Evolutionary conservation across 1,284 basidiomycete species (phyloP).

Genomic region (Schizopora paradoxa): DNA sequence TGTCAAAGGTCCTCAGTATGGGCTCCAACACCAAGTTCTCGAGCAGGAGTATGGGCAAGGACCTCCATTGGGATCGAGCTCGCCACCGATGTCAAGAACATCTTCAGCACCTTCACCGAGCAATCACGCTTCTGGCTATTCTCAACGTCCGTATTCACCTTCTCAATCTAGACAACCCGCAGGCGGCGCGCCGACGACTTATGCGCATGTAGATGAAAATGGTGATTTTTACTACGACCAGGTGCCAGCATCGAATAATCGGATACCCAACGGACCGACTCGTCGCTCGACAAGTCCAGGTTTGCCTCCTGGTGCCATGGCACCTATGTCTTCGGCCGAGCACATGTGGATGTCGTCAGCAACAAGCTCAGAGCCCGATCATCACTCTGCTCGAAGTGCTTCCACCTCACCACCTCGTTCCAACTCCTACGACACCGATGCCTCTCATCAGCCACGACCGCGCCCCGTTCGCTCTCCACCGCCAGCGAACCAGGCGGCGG

Average conservation of each 20-base stretch:
- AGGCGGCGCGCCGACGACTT: background rate
- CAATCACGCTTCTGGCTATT: slow-evolving; percentile 9
- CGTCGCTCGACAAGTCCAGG: slow-evolving; percentile 5
- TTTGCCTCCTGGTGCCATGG: slow-evolving; percentile 59
- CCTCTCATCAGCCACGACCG: slow-evolving; percentile 19
- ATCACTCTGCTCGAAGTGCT: slow-evolving; percentile 21
- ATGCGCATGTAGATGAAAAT: slow-evolving; percentile 13
- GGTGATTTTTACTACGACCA: slow-evolving; percentile 14
- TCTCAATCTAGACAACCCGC: slow-evolving; percentile 1
- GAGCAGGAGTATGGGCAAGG: slow-evolving; percentile 67
- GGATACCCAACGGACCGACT: background rate
- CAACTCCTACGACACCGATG: slow-evolving; percentile 24
- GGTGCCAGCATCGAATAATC: slow-evolving; percentile 11
- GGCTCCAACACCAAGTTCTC: slow-evolving; percentile 88
- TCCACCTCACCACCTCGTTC: slow-evolving; percentile 32
- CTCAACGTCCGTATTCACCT: slow-evolving; percentile 1
- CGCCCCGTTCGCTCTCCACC: slow-evolving; percentile 36
- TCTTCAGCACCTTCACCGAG: slow-evolving; percentile 22
- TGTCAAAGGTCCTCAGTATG: slow-evolving; percentile 85
- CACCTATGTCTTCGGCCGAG: slow-evolving; percentile 35
- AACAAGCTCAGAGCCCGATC: slow-evolving; percentile 5
- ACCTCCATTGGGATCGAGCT: slow-evolving; percentile 30
- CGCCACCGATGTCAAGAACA: slow-evolving; percentile 16
- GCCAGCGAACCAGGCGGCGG: slow-evolving; percentile 26
- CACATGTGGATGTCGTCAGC: slow-evolving; percentile 28